Evolutionary conservation across 2,329 filamentous ascomycete species (phyloP), one percentile per base, ranked within the genome.

Genomic region (Colletotrichum phormii): DNA sequence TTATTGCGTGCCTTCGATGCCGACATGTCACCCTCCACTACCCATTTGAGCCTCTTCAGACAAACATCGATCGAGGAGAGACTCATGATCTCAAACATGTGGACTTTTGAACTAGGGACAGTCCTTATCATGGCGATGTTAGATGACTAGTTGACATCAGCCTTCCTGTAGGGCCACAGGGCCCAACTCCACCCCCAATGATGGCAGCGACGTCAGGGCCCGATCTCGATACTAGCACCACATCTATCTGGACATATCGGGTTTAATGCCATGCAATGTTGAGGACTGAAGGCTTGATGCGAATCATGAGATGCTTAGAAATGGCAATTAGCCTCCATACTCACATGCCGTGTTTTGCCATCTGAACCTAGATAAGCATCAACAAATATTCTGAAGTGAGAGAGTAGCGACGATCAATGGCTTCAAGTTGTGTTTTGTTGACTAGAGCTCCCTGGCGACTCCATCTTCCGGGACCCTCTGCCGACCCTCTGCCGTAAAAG

Each of bases 31-130:
- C 55, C 55, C 46, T 29, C 26, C 46, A 35, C 35, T 67, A 11
- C 65, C 65, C 24, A 53, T 68, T 72, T 59, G 31, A 60, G 59
- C 33, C 53, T 42, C 65, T 35, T 60, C 53, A 46, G 33, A 64
- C 53, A 64, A 24, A 62, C 37, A 72, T 62, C 59, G 59, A 72
- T 69, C 65, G 59, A 55, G 37, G 53, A 24, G 15, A 33, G 42
- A 35, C 31, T 53, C 53, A 35, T 49, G 24, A 63, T 68, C 64
- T 72, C 57, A 58, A n/a, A 42, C 29, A n/a, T 13, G 31, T n/a
- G 12, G 42, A 24, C 12, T 18, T 12, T 24, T 5, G 22, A 15
- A 18, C 42, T 24, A 35, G 18, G 64, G 58, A 53, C 59, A 9
- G 12, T 31, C 59, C 35, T 24, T n/a, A n/a, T 5, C 15, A 4